These are phyloP conservation scores for Parathielavia hyrcaniae DNA, from an alignment of 495 filamentous ascomycete genomes.

Conservation along the genomic window DNA sequence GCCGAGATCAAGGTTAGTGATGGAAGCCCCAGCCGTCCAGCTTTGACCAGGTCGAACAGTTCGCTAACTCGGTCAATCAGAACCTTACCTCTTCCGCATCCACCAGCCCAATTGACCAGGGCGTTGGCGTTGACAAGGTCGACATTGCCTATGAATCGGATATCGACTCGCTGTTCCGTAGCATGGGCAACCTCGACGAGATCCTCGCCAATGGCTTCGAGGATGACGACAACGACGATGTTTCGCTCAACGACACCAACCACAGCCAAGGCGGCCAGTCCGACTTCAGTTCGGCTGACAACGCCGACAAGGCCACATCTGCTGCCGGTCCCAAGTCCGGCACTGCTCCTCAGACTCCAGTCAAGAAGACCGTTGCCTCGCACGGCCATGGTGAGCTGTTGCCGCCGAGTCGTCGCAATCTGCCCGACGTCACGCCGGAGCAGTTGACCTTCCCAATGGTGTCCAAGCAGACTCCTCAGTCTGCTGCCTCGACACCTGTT, in stretches of 20 bases:
- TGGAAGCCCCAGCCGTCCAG: too few relatives aligned
- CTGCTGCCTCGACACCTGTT: not conserved
- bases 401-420: not conserved
- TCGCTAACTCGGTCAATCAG: not conserved
- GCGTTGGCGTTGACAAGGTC: not conserved
- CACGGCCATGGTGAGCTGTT: not conserved
- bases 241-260: not conserved
- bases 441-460: not conserved
- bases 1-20: not conserved
- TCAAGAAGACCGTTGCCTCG: not conserved
- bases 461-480: not conserved
- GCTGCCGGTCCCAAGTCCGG: not conserved
- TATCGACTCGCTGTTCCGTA: conserved; percentile 7
- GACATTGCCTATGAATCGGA: conserved; percentile 3
- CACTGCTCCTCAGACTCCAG: not conserved
- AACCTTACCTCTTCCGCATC: not conserved
- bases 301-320: not conserved
- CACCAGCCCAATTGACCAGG: not conserved
- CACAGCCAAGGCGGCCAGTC: not conserved
- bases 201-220: not conserved
- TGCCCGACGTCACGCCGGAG: not conserved
- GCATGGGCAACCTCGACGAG: not conserved
- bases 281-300: not conserved
- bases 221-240: not conserved
- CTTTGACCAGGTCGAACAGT: not conserved